Evolutionary conservation across 352 stramenopile species (phyloP), one percentile per base, ranked within the genome.

Genomic region (Phytophthora idaei): DNA sequence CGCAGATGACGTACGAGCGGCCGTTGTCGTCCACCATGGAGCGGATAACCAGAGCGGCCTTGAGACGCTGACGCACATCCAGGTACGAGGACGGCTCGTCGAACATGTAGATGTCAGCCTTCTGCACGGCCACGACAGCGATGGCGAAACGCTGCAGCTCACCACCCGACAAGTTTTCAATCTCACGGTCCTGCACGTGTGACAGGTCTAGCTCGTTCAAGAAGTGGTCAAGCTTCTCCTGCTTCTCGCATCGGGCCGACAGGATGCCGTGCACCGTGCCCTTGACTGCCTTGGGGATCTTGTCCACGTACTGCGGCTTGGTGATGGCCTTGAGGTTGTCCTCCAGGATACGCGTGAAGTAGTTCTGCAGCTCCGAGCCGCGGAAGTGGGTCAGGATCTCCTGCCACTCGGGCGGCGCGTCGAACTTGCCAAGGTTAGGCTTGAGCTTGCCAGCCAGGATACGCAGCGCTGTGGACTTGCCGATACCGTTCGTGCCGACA

Each of bases 231-330:
- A 96, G 83, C 78, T 80, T 80, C 11, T 90, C 87, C 52, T 89
- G 65, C 69, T 96, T 94, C 63, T 93, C 79, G 79, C 98, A 98
- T 75, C 98, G 98, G 49, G 83, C 69, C 44, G 91, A 90, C 25
- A 99, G 80, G 57, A 99, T 98, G 48, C 90, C 89, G 37, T 81
- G 80, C 31, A 99, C 96, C 45, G 96, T 91, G 29, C 97, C 98
- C 72, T 98, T 97, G 25, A 99, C 92, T 10, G 97, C 97, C 56
- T 96, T 89, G 15, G 98, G 97, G 79, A 99, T 99, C 77, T 99
- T 98, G 90, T 99, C 98, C 42, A 99, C 98, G 77, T 99, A 99
- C 87, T 99, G 98, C 17, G 97, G 97, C 85, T 99, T 99, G 73
- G 99, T 99, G 48, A 98, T 98, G 27, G 98, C 98, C 82, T 99